Conservation (phyloP, 1,139 yeast species). For the Scheffersomyces segobiensis region DNA sequence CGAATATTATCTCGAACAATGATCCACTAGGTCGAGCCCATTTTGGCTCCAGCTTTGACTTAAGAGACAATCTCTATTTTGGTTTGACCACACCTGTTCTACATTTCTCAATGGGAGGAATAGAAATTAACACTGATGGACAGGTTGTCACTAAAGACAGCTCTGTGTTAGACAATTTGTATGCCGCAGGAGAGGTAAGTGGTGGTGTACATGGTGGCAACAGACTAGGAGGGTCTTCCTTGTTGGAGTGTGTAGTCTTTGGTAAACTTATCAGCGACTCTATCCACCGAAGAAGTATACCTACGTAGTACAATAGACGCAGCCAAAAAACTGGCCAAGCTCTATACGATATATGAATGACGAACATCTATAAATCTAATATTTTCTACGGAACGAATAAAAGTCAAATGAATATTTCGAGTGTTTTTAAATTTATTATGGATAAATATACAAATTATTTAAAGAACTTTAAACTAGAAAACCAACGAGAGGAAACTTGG, state of each 20-base stretch:
- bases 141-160: conserved; percentile 24
- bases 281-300: conserved; percentile 3
- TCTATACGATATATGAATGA: neutral
- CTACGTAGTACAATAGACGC: neutral
- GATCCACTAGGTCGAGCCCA: conserved; percentile 22
- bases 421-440: neutral
- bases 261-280: conserved; percentile 24
- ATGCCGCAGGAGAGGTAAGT: conserved; percentile 41
- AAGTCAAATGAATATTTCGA: neutral
- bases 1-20: conserved; percentile 6
- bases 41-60: conserved; percentile 16
- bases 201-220: conserved; percentile 43
- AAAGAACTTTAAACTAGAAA: neutral
- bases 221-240: conserved; percentile 38
- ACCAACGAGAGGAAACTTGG: neutral
- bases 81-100: conserved; percentile 41
- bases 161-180: conserved; percentile 22
- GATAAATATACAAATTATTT: neutral
- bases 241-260: conserved; percentile 42
- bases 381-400: neutral
- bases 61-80: conserved; percentile 18
- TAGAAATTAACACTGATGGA: conserved; percentile 27
- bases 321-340: neutral
- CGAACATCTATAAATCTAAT: neutral
- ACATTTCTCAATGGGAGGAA: conserved; percentile 45